Evolutionary conservation across 345 rosid genomes (phyloP), one percentile per base, ranked within the genome.

Genomic region (Excoecaria agallocha): DNA sequence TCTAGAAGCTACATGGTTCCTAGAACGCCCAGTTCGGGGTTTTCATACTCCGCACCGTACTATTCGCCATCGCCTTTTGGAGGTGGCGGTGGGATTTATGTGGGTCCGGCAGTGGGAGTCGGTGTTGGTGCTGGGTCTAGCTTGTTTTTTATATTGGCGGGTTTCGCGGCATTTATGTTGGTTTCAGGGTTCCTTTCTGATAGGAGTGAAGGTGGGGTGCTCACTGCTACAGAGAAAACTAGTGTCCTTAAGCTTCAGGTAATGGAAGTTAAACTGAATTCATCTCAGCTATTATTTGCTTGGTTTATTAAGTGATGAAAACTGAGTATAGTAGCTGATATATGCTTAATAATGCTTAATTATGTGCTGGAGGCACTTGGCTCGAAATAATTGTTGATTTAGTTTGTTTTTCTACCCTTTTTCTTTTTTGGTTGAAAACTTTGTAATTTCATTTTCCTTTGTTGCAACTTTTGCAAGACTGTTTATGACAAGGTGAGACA

Each of bases 171-270:
- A 16, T 92, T 90, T 82, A 78, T 92, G 78, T 74, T 90, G 86
- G 97, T 94, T 54, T 91, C 97, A 7, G 98, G 93, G 19, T 85
- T 94, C 52, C 86, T 94, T 22, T 94, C 96, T 3, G 97, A 94
- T 62, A 83, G 86, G 76, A 79, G 86, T 15, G 92, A 87, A 12
- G 85, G 81, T 43, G 85, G 88, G 62, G 76, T 91, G 39, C 82
- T 91, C 37, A 85, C 90, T 19, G 93, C 87, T 74, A 83, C 89
- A 12, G 90, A 89, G 76, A 92, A 85, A 84, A 92, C 98, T 46
- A 90, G 82, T 67, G 93, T 95, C 65, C 76, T 95, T 67, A 91
- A 95, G 87, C 90, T 95, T 75, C 99, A 95, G 96, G 99, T 91
- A 71, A 19, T 39, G 12, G 43, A 12, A 50, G 22, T n/a, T 46